phyloP scores from a whole-genome alignment of 163 green algal species.

The Picocystis sp. region DNA sequence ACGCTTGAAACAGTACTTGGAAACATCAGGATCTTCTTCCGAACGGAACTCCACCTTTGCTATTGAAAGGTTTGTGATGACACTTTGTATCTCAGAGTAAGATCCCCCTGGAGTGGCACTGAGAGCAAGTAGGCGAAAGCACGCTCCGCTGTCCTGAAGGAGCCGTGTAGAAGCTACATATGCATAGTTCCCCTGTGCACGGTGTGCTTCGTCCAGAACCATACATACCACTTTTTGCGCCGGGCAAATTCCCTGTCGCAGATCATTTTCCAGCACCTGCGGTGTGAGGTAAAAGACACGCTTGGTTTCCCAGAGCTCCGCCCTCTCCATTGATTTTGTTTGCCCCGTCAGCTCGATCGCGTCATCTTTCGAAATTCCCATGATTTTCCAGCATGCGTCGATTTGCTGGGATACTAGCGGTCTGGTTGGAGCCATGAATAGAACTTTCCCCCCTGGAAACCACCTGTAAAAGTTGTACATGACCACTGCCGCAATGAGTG shows the following conservation, averaged over 20 bases:
- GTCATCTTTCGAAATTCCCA: constrained; percentile 37
- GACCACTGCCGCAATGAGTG: constrained; percentile 80
- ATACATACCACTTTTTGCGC: constrained; percentile 48
- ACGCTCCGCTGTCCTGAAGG: constrained; percentile 17
- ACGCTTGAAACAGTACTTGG: constrained; percentile 22
- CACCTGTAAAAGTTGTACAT: constrained; percentile 91
- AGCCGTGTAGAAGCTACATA: constrained; percentile 10
- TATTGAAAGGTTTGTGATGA: constrained; percentile 66
- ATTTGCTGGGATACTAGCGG: constrained; percentile 84
- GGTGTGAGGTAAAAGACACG: constrained; percentile 81
- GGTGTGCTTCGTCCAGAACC: constrained; percentile 89
- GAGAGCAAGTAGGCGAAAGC: constrained; percentile 58
- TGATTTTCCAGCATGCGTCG: constrained; percentile 49
- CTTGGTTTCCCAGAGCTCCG: constrained; percentile 45
- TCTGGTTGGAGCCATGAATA: constrained; percentile 86
- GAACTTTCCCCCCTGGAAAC: constrained; percentile 76
- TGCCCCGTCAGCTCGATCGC: constrained; percentile 36
- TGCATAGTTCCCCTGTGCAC: constrained; percentile 34
- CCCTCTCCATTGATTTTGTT: constrained; percentile 19
- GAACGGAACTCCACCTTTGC: constrained; percentile 46
- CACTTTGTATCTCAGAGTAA: constrained; percentile 28
- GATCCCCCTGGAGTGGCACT: constrained; percentile 64
- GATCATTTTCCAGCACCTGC: constrained; percentile 70
- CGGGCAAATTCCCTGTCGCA: constrained; percentile 34
- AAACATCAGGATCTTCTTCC: constrained; percentile 60